phyloP scores from a whole-genome alignment of 495 filamentous ascomycete genomes.

The Xylaria flabelliformis region DNA sequence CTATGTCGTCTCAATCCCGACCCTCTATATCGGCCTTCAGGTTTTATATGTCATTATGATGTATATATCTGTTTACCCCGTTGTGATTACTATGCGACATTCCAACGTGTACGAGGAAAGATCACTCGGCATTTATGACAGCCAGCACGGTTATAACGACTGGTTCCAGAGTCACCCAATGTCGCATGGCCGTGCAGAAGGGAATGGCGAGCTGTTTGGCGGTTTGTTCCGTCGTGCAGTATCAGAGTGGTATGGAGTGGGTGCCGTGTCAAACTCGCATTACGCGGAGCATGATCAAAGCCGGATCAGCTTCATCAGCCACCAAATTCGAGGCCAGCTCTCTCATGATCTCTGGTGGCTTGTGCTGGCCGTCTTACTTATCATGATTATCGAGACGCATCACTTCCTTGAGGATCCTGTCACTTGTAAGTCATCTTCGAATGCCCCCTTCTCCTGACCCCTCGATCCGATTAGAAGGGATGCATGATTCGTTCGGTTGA shows the following conservation, averaged over 20 bases:
- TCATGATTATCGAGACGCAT: conserved; percentile 73
- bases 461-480: not conserved
- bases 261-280: conserved; percentile 33
- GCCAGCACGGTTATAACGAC: conserved; percentile 35
- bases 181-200: conserved; percentile 32
- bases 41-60: conserved; percentile 92
- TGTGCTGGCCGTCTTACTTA: conserved; percentile 72
- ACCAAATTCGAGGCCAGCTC: conserved; percentile 79
- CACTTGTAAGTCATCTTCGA: conserved; percentile 50
- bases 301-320: conserved; percentile 58
- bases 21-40: conserved; percentile 73
- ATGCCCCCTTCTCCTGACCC: not conserved
- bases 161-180: conserved; percentile 41
- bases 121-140: conserved; percentile 68
- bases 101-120: conserved; percentile 73
- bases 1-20: conserved; percentile 76
- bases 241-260: conserved; percentile 49
- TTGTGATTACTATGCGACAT: conserved; percentile 73
- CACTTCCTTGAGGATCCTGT: conserved; percentile 71
- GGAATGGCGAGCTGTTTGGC: conserved; percentile 36
- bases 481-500: not conserved
- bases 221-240: conserved; percentile 38
- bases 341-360: conserved; percentile 91
- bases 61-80: conserved; percentile 82
- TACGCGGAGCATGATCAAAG: conserved; percentile 36